Percentiles rank a stretch among this genome's conserved stretches.
Evolutionary conservation across 352 stramenopile species (phyloP).

Genomic region (Phytophthora sp.): DNA sequence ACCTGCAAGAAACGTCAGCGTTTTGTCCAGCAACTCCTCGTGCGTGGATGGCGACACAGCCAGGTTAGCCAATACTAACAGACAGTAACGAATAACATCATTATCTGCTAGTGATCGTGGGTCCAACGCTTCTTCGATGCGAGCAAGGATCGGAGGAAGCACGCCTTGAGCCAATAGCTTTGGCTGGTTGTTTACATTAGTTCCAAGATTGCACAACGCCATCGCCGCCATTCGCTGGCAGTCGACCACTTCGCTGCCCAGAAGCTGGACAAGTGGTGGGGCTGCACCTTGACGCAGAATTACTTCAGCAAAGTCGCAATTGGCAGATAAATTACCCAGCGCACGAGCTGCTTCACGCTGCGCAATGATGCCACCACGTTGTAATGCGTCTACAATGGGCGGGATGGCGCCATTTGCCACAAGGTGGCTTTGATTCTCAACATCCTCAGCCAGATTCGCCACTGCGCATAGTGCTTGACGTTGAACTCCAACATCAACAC

Average conservation of each 20-base stretch:
- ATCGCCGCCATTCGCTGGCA: constrained; percentile 96
- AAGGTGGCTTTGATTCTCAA: constrained; percentile 94
- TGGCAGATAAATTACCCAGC: constrained; percentile 94
- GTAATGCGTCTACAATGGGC: constrained; percentile 83
- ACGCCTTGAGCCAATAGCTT: constrained; percentile 91
- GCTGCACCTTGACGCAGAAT: constrained; percentile 91
- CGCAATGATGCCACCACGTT: constrained; percentile 76
- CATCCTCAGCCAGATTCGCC: constrained; percentile 94
- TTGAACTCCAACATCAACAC: constrained; percentile 79
- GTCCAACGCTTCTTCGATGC: constrained; percentile 91
- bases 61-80: constrained; percentile 95
- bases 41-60: constrained; percentile 89
- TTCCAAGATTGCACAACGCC: constrained; percentile 95
- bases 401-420: constrained; percentile 90
- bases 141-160: constrained; percentile 87
- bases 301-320: constrained; percentile 94
- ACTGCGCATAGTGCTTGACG: constrained; percentile 94
- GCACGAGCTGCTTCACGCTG: constrained; percentile 93
- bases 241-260: constrained; percentile 90
- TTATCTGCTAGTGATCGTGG: constrained; percentile 93
- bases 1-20: constrained; percentile 88
- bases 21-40: constrained; percentile 72
- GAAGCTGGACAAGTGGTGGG: constrained; percentile 84
- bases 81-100: constrained; percentile 95
- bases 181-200: constrained; percentile 94